Evolutionary conservation across 805 yeast species (phyloP).

Genomic region (Barnettozyma californica): DNA sequence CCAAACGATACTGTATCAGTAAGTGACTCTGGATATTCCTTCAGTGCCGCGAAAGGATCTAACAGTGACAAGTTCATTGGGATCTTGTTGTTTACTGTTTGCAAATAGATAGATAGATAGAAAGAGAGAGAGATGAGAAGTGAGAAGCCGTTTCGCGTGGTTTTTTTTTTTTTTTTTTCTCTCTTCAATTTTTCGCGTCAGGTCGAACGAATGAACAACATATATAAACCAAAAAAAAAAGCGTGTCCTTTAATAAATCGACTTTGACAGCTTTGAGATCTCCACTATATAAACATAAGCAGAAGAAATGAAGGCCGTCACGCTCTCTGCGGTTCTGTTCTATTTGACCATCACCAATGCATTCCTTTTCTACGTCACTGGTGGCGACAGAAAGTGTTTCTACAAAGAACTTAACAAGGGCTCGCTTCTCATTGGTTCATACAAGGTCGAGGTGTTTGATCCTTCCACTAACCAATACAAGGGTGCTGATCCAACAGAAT

Average conservation of each 20-base stretch:
- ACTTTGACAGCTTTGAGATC: background rate
- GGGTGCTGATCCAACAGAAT: conserved; percentile 29
- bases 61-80: conserved; percentile 73
- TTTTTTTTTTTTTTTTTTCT: too few relatives aligned
- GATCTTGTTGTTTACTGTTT: background rate
- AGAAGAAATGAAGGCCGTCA: background rate
- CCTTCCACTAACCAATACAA: conserved; percentile 30
- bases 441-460: conserved; percentile 42
- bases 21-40: conserved; percentile 86
- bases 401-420: conserved; percentile 49
- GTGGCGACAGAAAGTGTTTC: conserved; percentile 51
- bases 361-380: conserved; percentile 47
- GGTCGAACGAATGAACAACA: background rate
- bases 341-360: conserved; percentile 28
- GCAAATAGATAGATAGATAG: too few relatives aligned
- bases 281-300: background rate
- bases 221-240: too few relatives aligned
- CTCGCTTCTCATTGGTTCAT: conserved; percentile 44
- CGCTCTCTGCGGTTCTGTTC: conserved; percentile 4
- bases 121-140: background rate
- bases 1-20: conserved; percentile 64
- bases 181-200: background rate
- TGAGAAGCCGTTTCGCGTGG: background rate
- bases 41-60: conserved; percentile 88
- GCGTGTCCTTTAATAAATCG: background rate